Evolutionary conservation across 2,329 filamentous ascomycete genomes (phyloP).

Genomic region (Zarea fungicola): DNA sequence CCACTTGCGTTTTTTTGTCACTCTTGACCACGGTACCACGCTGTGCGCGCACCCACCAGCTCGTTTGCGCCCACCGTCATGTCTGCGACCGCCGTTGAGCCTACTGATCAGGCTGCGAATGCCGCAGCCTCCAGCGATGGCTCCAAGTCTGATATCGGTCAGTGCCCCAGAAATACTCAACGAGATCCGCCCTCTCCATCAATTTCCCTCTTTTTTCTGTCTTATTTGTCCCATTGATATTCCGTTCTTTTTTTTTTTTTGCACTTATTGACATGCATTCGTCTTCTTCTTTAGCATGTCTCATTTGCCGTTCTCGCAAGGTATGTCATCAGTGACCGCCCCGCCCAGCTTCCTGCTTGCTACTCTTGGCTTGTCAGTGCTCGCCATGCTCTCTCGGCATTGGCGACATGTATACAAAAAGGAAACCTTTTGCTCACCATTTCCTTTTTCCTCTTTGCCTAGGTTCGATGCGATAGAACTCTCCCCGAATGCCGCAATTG

Average conservation of each 20-base stretch:
- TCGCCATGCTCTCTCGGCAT: neutral
- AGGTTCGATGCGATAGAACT: slow-evolving; percentile 23
- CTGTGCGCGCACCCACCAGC: neutral
- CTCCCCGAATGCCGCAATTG: slow-evolving; percentile 19
- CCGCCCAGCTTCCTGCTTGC: neutral
- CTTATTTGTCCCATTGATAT: too few relatives aligned
- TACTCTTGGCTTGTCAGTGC: neutral
- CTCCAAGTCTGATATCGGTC: slow-evolving; percentile 15
- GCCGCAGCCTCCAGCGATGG: slow-evolving; percentile 12
- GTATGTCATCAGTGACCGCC: slow-evolving; percentile 9
- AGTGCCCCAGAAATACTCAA: slow-evolving; percentile 10
- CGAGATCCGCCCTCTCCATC: slow-evolving; percentile 1
- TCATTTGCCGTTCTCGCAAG: slow-evolving; percentile 17
- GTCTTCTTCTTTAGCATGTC: slow-evolving; percentile 11
- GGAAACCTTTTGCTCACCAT: neutral
- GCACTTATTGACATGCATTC: slow-evolving; percentile 8
- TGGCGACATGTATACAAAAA: too few relatives aligned
- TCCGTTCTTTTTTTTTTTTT: neutral
- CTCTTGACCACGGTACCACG: too few relatives aligned
- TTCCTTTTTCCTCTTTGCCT: neutral
- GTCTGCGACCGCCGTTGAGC: slow-evolving; percentile 14
- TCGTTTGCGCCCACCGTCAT: slow-evolving; percentile 10
- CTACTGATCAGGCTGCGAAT: slow-evolving; percentile 7
- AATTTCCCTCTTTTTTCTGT: neutral
- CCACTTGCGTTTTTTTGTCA: too few relatives aligned